Evolutionary conservation across 2,329 filamentous ascomycete species (phyloP), one percentile per base, ranked within the genome.

Genomic region (Diaporthe sp.): DNA sequence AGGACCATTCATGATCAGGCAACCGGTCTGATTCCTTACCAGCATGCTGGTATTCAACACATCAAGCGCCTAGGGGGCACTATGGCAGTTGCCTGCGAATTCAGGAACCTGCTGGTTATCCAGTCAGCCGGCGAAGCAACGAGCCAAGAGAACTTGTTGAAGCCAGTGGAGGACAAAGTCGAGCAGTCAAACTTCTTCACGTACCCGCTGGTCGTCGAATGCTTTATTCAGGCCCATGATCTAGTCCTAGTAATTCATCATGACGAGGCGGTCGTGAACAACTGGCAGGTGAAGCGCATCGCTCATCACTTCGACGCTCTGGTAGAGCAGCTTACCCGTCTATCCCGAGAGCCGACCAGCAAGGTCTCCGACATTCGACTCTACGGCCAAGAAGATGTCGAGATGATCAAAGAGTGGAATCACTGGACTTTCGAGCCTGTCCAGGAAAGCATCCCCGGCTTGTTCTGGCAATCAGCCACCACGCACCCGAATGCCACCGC

Each of bases 1-100:
- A 61, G n/a, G n/a, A 61, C 2, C 8, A 30, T 61, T 27, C 58
- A 30, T 27, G 15, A 27, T 3, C 58, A 61, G 27, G 35, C 58
- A 42, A 42, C n/a, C 15, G n/a, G 1, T 1, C 35, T 61, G 75
- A 92, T 93, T 12, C 88, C 90, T 0, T 88, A 93, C 78, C 89
- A 93, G 79, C 91, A 94, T 79, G 85, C 89, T 63, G 89, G 89
- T 35, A 81, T 91, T 37, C 89, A 91, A 76, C 84, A 90, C 75
- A 91, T 91, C 42, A 88, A 90, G 13, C 84, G 86, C 25, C 81
- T 92, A n/a, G 58, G 58, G 4, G 37, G 15, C 2, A 8, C 58
- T 5, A 27, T 61, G 19, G 58, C 58, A 61, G 58, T 61, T 15
- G 58, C 58, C 58, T 61, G 58, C 13, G 58, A 61, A 35, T 61